Base-by-base conservation (phyloP, 495 filamentous ascomycete genomes). In the Xanthoparmelia taractica region DNA sequence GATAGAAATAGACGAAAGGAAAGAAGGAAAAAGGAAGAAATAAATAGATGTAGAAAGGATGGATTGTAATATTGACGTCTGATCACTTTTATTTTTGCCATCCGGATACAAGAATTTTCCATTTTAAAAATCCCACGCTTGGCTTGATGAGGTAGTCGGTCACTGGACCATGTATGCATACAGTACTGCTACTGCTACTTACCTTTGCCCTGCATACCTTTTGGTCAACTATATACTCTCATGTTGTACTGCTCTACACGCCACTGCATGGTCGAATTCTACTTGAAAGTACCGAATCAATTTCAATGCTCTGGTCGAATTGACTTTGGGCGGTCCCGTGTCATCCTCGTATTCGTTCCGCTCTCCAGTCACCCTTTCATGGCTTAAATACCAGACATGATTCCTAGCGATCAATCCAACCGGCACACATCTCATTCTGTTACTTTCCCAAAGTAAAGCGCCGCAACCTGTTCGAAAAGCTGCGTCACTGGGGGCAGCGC, bases 401-500 rank as follows among this genome's bases (percentile, higher is more conserved):
- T 27, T 7, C 47, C 47, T 29, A 13, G 47, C 25, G 11, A 48
- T 10, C n/a, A 48, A 27, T 6, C 12, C 45, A 25, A 27, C 23
- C 47, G 10, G 23, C 47, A 50, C 25, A 20, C 27, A 6, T 33
- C 20, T 54, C 29, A 54, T 54, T 29, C 29, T 33, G 8, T 8
- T 17, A 0, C 15, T 33, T 33, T 54, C 29, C 63, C 58, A 43
- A 4, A 37, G 50, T 61, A 65, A 29, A 65, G 57, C 15, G 48
- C 38, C n/a, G 84, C 84, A 23, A 96, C 87, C 61, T 85, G 83
- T 66, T 86, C 82, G 71, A 96, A 95, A 68, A 95, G 76, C 59
- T 91, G 85, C 59, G 83, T 82, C 48, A 94, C 84, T 45, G 89
- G 84, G 34, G 90, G 89, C 74, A 94, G 79, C 13, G 87, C 86